Base-by-base conservation (phyloP, 257 asterid genomes). In the Solanum medicagineum region DNA sequence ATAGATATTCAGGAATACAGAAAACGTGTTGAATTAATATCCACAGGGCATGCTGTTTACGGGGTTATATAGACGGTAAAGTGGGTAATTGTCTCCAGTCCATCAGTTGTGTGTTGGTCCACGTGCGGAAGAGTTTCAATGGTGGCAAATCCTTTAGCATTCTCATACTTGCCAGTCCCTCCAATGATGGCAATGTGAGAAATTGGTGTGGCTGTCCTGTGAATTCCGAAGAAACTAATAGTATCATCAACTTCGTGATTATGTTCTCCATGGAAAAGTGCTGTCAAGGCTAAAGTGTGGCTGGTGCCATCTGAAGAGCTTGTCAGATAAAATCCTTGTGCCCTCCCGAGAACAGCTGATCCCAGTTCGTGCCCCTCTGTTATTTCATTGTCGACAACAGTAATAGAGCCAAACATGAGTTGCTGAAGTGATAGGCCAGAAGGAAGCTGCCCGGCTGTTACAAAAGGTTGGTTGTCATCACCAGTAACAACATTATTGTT, bases 291-390 rank as follows among this genome's bases (percentile, higher is more conserved):
- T 55, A 94, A 84, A 20, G 98, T 93, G 87, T 96, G 99, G 88
- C 95, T 93, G 86, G 92, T 94, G 7, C 98, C 99, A 74, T 96
- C 99, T 68, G 92, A 77, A 20, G 99, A 96, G 89, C 99, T 96
- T 11, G 96, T 90, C 9, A 96, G 26, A 88, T 96, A 96, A 85
- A 96, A 91, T 8, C 99, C 99, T 81, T 96, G 98, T 6, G 94
- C 97, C 44, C 84, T 89, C 7, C 99, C 98, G 0, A 94, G 91
- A 26, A 93, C 94, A 1, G 86, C 89, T 6, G 98, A 51, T 10
- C 92, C 98, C 55, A 96, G 87, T 84, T 95, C 99, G 79, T 87
- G 96, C 66, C 98, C 99, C 84, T 89, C 98, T 6, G 98, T 96
- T 36, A 95, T 75, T 90, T 95, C 93, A 36, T 93, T 93, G 87